Conservation (phyloP, 129 eudicot genomes). For the Saposhnikovia divaricata region DNA sequence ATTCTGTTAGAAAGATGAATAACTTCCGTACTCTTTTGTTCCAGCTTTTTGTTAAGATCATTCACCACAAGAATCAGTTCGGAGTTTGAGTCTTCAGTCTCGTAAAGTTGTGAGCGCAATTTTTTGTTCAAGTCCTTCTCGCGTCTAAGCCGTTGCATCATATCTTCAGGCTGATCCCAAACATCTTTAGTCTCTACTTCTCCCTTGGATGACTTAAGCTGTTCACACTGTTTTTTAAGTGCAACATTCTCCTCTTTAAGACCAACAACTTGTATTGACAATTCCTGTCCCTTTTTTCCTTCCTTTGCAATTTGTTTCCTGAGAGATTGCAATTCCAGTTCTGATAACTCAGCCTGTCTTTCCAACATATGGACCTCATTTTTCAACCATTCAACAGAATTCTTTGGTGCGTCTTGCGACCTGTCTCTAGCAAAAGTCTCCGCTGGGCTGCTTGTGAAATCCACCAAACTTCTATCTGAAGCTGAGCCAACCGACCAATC, state of each 20-base stretch:
- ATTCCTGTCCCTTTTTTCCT: constrained; percentile 61
- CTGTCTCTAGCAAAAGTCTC: constrained; percentile 25
- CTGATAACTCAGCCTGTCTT: constrained; percentile 70
- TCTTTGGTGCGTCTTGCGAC: constrained; percentile 29
- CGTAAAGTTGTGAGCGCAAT: constrained; percentile 33
- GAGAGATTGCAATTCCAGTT: constrained; percentile 67
- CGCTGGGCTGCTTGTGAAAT: constrained; percentile 29
- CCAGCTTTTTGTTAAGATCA: constrained; percentile 49
- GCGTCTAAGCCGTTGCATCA: constrained; percentile 36
- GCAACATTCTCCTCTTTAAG: constrained; percentile 52
- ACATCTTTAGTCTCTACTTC: constrained; percentile 17
- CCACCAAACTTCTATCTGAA: constrained; percentile 49
- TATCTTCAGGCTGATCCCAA: constrained; percentile 23
- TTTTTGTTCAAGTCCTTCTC: constrained; percentile 41
- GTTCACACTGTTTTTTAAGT: constrained; percentile 49
- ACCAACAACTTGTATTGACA: constrained; percentile 28
- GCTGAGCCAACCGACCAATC: constrained; percentile 50
- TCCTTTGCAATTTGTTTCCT: constrained; percentile 77
- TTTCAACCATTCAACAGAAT: constrained; percentile 25
- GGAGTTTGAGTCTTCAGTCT: constrained; percentile 65
- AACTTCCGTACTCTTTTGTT: constrained; percentile 43
- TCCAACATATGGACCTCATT: constrained; percentile 45
- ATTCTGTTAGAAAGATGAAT: constrained; percentile 37
- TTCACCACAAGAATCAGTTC: constrained; percentile 52
- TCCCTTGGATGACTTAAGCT: constrained; percentile 24